Evolutionary conservation across 306 rosid species (phyloP), one percentile per base, ranked within the genome.

Genomic region (Luffa aegyptiaca): DNA sequence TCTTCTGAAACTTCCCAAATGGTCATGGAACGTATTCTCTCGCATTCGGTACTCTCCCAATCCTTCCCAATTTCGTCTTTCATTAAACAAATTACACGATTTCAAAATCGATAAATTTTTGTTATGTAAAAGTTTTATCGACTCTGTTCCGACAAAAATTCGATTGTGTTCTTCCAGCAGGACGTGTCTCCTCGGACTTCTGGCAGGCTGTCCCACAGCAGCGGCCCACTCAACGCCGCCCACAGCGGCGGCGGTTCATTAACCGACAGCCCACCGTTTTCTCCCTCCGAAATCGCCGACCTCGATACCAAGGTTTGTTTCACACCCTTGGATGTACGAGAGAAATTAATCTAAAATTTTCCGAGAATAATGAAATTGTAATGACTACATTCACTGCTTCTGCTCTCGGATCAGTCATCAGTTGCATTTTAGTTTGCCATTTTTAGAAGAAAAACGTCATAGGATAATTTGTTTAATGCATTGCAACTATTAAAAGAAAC

Each of bases 1-100:
- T 91, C 90, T 21, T 87, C 97, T 0, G 98, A 94, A 78, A 94
- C 97, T 6, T 92, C 98, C 0, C 97, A 85, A 82, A 89, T 92
- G 91, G 93, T 94, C 17, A 90, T 94, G 97, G 98, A 94, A 46
- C 90, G 98, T 7, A 94, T 94, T 41, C 86, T 94, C 92, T 92
- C 97, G 5, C 97, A 94, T 77, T 92, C 98, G 79, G 98, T 94
- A 81, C 85, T 62, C 36, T 31, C 66, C 13, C 37, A 10, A 58
- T 26, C 85, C 26, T 14, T 31, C 66, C 13, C 37, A 10, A 58
- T 26, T 26, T 26, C 31, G 31, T 26, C 31, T 26, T 26, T 26
- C 31, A 26, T 26, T 26, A 26, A 26, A 26, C 31, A 26, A 26
- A 26, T 26, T 26, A 39, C 3, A 39, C 2, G 42, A 39, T 39